These are phyloP conservation scores for Fragilaria radians DNA, from an alignment of 108 stramenopile genomes.

Conservation along the genomic window DNA sequence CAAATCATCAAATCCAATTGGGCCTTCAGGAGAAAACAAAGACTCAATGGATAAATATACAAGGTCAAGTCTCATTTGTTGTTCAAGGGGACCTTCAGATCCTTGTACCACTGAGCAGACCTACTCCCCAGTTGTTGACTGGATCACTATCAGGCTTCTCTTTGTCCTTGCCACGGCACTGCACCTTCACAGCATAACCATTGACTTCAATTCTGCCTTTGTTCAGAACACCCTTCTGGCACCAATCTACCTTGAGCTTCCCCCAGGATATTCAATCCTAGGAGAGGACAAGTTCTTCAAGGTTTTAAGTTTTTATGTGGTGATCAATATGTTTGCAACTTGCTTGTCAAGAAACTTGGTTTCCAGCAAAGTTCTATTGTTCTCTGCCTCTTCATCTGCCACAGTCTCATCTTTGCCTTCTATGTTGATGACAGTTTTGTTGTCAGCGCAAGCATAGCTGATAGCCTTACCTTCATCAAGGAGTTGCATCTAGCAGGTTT, in stretches of 20 bases:
- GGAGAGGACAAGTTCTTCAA: not conserved
- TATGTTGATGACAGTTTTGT: constrained; percentile 22
- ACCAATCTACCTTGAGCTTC: constrained; percentile 20
- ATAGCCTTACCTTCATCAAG: constrained; percentile 1
- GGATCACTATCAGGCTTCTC: constrained; percentile 32
- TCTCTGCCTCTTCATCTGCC: constrained; percentile 28
- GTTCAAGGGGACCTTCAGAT: not conserved
- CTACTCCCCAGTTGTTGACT: constrained; percentile 41
- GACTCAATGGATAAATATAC: not conserved
- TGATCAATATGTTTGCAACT: constrained; percentile 2
- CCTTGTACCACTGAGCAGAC: constrained; percentile 10
- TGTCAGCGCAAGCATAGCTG: not conserved
- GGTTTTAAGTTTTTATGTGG: constrained; percentile 8
- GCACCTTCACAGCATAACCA: not conserved
- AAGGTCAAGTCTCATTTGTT: not conserved
- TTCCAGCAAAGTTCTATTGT: constrained; percentile 14
- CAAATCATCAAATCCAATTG: constrained; percentile 15
- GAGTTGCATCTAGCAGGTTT: constrained; percentile 10
- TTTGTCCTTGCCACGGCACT: constrained; percentile 9
- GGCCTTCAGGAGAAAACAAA: not conserved
- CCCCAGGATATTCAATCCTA: constrained; percentile 3
- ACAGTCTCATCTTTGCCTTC: constrained; percentile 9
- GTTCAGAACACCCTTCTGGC: not conserved
- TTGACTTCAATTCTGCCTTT: not conserved
- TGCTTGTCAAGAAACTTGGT: constrained; percentile 4